Evolutionary conservation across 2,329 filamentous ascomycete species (phyloP).

Genomic region (Lanzia echinophila): DNA sequence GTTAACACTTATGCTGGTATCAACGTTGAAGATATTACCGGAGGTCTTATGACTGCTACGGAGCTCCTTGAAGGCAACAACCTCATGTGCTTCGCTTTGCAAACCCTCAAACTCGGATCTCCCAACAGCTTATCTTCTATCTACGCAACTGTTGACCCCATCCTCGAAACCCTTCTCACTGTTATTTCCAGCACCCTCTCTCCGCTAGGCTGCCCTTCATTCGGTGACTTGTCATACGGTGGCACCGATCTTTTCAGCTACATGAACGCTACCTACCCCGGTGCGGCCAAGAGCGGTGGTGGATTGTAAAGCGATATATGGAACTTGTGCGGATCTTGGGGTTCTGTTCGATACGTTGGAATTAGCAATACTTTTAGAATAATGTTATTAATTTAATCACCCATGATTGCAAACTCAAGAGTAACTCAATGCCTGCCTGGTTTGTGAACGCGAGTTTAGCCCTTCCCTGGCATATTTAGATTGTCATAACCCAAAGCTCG

Average conservation of each 20-base stretch:
- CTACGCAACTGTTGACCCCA: background rate
- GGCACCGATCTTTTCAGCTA: background rate
- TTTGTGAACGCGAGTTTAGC: too few relatives aligned
- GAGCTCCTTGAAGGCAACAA: constrained; percentile 43
- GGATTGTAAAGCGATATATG: background rate
- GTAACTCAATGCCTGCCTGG: too few relatives aligned
- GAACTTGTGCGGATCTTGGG: background rate
- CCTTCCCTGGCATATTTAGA: too few relatives aligned
- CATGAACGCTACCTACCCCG: background rate
- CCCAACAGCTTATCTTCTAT: background rate
- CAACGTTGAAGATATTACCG: constrained; percentile 36
- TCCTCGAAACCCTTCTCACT: background rate
- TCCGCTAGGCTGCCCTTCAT: background rate
- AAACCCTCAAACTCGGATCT: background rate
- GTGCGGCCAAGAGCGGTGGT: background rate
- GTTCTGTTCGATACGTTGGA: too few relatives aligned
- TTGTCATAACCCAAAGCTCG: too few relatives aligned
- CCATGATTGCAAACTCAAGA: too few relatives aligned
- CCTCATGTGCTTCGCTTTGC: constrained; percentile 35
- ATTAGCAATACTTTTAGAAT: too few relatives aligned
- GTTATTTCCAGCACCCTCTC: background rate
- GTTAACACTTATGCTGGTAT: constrained; percentile 44
- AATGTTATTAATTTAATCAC: too few relatives aligned
- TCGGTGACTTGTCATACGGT: background rate
- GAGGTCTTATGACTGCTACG: constrained; percentile 38